phyloP scores from a whole-genome alignment of 345 rosid genomes.

The Brassica rapa region DNA sequence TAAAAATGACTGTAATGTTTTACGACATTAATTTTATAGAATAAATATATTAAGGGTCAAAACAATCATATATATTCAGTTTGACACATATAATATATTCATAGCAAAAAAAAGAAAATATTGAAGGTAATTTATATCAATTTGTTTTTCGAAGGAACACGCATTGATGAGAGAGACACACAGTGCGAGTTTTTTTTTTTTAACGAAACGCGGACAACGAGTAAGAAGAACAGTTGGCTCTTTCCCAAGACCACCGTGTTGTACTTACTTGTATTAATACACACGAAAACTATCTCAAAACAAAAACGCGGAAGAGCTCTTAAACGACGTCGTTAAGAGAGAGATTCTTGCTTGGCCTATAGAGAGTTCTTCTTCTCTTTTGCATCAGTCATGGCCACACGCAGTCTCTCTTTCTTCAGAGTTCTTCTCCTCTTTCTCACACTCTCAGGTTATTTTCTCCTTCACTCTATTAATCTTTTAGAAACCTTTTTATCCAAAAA shows the following conservation, averaged over 20 bases:
- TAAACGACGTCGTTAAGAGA: not conserved
- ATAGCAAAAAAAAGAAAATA: too few species aligned
- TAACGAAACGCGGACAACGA: not conserved
- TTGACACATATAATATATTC: too few species aligned
- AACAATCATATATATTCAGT: too few species aligned
- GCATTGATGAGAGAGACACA: not conserved
- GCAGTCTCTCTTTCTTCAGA: conserved; percentile 33
- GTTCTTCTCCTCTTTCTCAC: conserved; percentile 43
- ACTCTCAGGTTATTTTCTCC: conserved; percentile 53
- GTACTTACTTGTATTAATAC: not conserved
- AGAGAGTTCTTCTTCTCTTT: not conserved
- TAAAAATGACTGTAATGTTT: too few species aligned
- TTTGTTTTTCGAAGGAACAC: not conserved
- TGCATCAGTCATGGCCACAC: conserved; percentile 31
- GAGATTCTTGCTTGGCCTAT: not conserved
- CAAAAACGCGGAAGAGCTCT: not conserved
- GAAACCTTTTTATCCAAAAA: not conserved
- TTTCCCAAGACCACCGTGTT: conserved; percentile 13
- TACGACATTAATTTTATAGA: too few species aligned
- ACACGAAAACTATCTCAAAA: not conserved
- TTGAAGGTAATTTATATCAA: not conserved
- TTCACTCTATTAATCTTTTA: not conserved
- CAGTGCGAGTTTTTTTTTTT: not conserved
- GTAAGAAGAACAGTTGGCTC: conserved; percentile 14
- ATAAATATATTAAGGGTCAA: too few species aligned